Evolutionary conservation across 768 basidiomycete genomes (phyloP), one percentile per base, ranked within the genome.

Genomic region (Amanita exitialis): DNA sequence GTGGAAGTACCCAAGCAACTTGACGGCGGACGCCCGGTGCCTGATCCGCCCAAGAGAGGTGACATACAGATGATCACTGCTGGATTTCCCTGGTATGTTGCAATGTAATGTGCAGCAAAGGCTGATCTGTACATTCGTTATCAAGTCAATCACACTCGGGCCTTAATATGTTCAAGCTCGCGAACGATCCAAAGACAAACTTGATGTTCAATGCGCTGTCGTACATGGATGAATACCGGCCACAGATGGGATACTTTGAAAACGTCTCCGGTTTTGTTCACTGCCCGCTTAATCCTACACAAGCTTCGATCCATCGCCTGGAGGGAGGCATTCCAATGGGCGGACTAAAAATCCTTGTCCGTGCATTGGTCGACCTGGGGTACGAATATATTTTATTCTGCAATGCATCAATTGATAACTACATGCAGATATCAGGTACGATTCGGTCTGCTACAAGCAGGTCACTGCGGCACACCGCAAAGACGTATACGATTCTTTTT

Each of bases 11-110:
- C 78, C 0, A 59, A 59, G 20, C 73, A 74, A 46, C 62, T 73
- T 5, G 68, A 57, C 21, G 68, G 76, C 38, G 64, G 65, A 7
- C 7, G 58, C 51, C 1, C 59, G 1, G 55, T 82, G 10, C 77
- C 78, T 2, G 58, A 59, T 3, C 76, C 74, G 9, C 78, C 79
- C 3, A 65, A 65, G 37, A 74, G 73, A 6, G 76, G 70, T 4
- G 72, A 79, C 3, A 75, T 86, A 48, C 76, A 88, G 46, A 72
- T 80, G 25, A 69, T 90, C 12, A 65, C 77, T 10, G 75, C 80
- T 15, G 89, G 90, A 0, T 86, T 90, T 56, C 89, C 89, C 32
- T 91, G 89, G 87, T 83, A 56, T 35, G 57, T 49, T 9, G 53
- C 37, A 30, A 10, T 52, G 1, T 15, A 2, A 15, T 49, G 43